Base-by-base conservation (phyloP, 306 rosid species). In the Canavalia ensiformis region DNA sequence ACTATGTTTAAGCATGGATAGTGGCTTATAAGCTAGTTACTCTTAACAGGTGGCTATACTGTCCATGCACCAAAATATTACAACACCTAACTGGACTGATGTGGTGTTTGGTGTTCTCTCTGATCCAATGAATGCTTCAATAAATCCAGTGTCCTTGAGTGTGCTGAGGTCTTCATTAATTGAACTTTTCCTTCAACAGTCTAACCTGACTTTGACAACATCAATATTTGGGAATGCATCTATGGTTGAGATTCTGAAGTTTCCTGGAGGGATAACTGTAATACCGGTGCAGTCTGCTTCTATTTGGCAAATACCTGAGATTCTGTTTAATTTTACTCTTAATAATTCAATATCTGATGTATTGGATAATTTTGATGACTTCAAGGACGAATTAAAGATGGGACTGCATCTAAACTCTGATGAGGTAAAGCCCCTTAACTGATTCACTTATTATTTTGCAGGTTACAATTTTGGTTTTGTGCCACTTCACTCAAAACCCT, bases 41-140 rank as follows among this genome's bases (percentile, higher is more conserved):
- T 54, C 72, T 82, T 66, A 68, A 77, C 93, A 95, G 99, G 96
- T 95, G 70, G 91, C 89, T 77, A 33, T 93, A 73, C 82, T 93
- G 80, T 95, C 98, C 62, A 87, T 93, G 92, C 94, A 91, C 68
- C 89, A 81, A 81, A 51, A 76, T 67, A 88, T 78, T 76, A 83
- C 76, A 55, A 83, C 76, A 55, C 87, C 92, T 81, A 84, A 90
- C 86, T 79, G 79, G 82, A 91, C 94, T 37, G 84, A 79, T 5
- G 96, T 93, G 80, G 92, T 87, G 69, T 89, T 95, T 51, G 99
- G 98, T 56, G 85, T 90, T 89, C 93, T 93, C 79, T 87, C 97
- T 18, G 90, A 87, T 81, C 94, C 96, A n/a, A 72, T 86, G 73
- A 85, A 83, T 72, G 79, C 67, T 87, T 88, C 90, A n/a, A 88